These are phyloP conservation scores for Kwoniella europaea DNA, from an alignment of 768 basidiomycete species.

Conservation along the genomic window DNA sequence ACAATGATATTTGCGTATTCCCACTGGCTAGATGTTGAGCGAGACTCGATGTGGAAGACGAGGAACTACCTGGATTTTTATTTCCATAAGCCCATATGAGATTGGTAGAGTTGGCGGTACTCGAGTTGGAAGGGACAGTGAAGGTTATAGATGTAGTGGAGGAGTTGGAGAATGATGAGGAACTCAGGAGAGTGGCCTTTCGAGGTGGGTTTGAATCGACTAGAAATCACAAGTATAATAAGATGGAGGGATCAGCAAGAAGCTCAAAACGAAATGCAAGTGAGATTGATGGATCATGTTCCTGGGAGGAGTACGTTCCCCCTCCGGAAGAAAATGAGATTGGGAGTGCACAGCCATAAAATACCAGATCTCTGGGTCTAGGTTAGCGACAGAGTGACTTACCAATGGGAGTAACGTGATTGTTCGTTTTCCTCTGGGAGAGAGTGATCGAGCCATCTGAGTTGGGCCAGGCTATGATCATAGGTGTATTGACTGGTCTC, in stretches of 20 bases:
- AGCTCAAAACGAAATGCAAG: not conserved
- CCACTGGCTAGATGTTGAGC: slow-evolving; percentile 25
- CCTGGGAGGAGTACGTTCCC: too few species aligned
- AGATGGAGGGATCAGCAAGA: not conserved
- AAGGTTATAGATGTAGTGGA: slow-evolving; percentile 41
- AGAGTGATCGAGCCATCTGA: slow-evolving; percentile 68
- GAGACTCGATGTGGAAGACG: slow-evolving; percentile 46
- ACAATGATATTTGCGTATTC: slow-evolving; percentile 11
- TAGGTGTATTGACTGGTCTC: slow-evolving; percentile 52
- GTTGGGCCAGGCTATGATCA: slow-evolving; percentile 79
- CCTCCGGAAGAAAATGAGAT: too few species aligned
- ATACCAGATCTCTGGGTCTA: too few species aligned
- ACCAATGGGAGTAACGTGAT: slow-evolving; percentile 66
- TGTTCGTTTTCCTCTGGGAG: slow-evolving; percentile 67
- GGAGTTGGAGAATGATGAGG: slow-evolving; percentile 50
- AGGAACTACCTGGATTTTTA: slow-evolving; percentile 63
- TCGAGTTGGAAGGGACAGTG: slow-evolving; percentile 36
- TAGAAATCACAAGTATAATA: slow-evolving; percentile 24
- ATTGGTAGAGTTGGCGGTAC: slow-evolving; percentile 55
- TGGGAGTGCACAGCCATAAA: too few species aligned
- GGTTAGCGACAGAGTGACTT: slow-evolving; percentile 53
- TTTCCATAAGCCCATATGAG: slow-evolving; percentile 70
- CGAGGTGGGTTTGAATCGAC: slow-evolving; percentile 62
- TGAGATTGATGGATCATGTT: too few species aligned
- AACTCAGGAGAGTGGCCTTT: slow-evolving; percentile 64